Conservation (phyloP, 208 protist species). For the Crithidia bombi region DNA sequence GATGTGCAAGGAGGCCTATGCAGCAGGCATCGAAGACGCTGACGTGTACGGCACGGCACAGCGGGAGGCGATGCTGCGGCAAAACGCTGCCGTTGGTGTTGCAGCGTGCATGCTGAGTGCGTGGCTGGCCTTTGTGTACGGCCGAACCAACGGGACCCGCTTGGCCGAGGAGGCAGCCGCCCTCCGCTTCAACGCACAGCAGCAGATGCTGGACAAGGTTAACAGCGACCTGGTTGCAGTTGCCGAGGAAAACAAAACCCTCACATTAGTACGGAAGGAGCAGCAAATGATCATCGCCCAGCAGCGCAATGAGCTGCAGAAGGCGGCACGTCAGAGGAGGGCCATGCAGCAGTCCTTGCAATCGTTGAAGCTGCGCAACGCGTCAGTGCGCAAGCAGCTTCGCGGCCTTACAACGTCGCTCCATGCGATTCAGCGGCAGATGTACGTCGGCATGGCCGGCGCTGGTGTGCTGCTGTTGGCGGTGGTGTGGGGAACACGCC, state of each 20-base stretch:
- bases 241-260: constrained; percentile 19
- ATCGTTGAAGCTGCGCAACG: constrained; percentile 16
- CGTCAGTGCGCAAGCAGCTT: constrained; percentile 22
- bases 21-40: constrained; percentile 36
- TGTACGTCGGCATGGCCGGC: constrained; percentile 21
- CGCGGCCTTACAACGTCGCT: constrained; percentile 16
- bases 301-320: constrained; percentile 24
- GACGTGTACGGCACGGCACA: constrained; percentile 36
- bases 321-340: constrained; percentile 21
- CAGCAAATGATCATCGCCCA: constrained; percentile 22
- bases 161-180: constrained; percentile 15
- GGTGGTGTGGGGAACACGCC: constrained; percentile 25
- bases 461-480: constrained; percentile 20
- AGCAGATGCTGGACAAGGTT: constrained; percentile 18
- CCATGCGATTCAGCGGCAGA: constrained; percentile 19
- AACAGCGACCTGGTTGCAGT: constrained; percentile 16
- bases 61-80: constrained; percentile 35
- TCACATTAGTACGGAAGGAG: constrained; percentile 15
- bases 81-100: constrained; percentile 23
- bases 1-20: constrained; percentile 51
- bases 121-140: constrained; percentile 48
- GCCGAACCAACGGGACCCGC: constrained; percentile 10
- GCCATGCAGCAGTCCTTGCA: constrained; percentile 18
- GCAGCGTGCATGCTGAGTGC: constrained; percentile 32
- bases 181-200: constrained; percentile 20